These are phyloP conservation scores for Sphagnum contortum DNA, from an alignment of 225 moss, liverwort and hornwort species.

Conservation along the genomic window DNA sequence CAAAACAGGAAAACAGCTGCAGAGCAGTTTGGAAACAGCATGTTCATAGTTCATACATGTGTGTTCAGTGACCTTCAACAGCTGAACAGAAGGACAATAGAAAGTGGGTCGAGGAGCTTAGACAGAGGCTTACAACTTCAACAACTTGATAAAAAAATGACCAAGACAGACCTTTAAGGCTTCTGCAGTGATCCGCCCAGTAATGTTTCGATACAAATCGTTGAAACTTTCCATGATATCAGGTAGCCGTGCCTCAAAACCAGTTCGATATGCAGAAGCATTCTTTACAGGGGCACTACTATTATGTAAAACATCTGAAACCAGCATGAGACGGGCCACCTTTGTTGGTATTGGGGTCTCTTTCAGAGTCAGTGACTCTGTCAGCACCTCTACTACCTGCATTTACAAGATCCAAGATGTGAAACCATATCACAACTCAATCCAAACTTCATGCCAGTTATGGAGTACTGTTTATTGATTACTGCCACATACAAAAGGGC, in stretches of 20 bases:
- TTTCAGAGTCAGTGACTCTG: slow-evolving; percentile 86
- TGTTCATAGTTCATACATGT: slow-evolving; percentile 65
- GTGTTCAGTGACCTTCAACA: slow-evolving; percentile 75
- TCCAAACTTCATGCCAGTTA: not conserved
- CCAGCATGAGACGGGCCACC: slow-evolving; percentile 98
- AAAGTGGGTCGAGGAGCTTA: too few relatives aligned
- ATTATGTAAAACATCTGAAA: slow-evolving; percentile 95
- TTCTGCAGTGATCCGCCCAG: slow-evolving; percentile 98
- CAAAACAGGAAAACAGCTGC: slow-evolving; percentile 31
- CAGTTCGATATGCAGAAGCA: slow-evolving; percentile 94
- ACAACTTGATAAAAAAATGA: slow-evolving; percentile 2
- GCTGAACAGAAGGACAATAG: slow-evolving; percentile 39
- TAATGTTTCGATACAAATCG: slow-evolving; percentile 85
- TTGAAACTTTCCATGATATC: slow-evolving; percentile 99
- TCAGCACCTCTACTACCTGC: slow-evolving; percentile 98
- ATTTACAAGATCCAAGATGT: slow-evolving; percentile 10
- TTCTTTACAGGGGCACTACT: slow-evolving; percentile 99
- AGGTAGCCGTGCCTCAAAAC: slow-evolving; percentile 92
- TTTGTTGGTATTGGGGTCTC: slow-evolving; percentile 96
- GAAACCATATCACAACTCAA: not conserved
- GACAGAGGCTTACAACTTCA: not conserved
- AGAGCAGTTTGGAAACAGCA: slow-evolving; percentile 91
- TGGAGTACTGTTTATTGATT: not conserved
- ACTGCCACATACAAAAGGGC: not conserved
- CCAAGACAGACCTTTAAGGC: slow-evolving; percentile 83